Conservation (phyloP, 2,329 filamentous ascomycete genomes). For the Botrytis sinoallii region DNA sequence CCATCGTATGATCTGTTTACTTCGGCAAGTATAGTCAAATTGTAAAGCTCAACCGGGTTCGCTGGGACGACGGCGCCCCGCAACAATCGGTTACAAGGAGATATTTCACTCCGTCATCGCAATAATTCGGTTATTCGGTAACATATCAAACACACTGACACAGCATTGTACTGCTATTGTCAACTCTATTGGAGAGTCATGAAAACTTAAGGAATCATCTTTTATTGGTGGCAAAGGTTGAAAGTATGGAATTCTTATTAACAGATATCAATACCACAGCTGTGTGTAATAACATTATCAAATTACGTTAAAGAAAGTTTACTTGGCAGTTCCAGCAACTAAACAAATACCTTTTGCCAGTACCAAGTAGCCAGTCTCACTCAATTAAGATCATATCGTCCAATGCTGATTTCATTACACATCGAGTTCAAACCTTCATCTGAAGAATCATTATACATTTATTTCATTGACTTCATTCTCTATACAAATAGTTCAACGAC, state of each 20-base stretch:
- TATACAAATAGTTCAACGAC: slow-evolving; percentile 4
- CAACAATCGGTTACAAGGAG: slow-evolving; percentile 14
- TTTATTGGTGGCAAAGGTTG: background rate
- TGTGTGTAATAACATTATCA: background rate
- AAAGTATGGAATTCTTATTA: background rate
- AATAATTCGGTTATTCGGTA: slow-evolving; percentile 18
- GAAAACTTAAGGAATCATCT: too few species aligned
- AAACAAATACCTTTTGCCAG: background rate
- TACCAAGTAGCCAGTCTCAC: background rate
- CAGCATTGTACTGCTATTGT: background rate
- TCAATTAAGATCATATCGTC: background rate
- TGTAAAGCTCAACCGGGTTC: background rate
- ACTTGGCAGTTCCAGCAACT: background rate
- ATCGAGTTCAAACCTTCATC: background rate
- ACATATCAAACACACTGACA: background rate
- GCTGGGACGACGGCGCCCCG: background rate
- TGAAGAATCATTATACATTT: background rate
- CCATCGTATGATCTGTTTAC: slow-evolving; percentile 10
- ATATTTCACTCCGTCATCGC: slow-evolving; percentile 14
- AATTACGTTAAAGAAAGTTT: background rate
- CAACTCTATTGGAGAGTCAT: background rate
- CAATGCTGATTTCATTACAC: background rate
- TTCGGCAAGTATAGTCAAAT: background rate
- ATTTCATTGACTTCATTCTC: slow-evolving; percentile 7
- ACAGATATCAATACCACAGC: background rate